Evolutionary conservation across 192 early-diverging fungal species (phyloP), one percentile per base, ranked within the genome.

Genomic region (Backusella psychrophila): DNA sequence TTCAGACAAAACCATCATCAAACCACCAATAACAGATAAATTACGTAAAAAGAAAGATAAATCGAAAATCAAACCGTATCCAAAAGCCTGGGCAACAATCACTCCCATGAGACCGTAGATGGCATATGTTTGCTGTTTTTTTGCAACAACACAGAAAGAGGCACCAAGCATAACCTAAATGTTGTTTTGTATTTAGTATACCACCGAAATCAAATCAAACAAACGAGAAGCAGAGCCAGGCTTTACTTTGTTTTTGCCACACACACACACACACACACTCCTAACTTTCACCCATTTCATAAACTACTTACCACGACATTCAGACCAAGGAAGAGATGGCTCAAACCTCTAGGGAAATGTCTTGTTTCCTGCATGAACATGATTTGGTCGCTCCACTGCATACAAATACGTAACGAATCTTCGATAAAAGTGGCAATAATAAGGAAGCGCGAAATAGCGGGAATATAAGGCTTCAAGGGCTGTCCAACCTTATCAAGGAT

Each of bases 381-480:
- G 26, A 95, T 82, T 87, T 99, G 96, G 81, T 96, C 95, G 69
- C 84, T 78, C 91, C 96, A 99, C 82, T 98, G 96, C 71, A 92
- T 88, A 77, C 90, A 81, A 69, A 98, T 96, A 59, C 97, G 91
- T 19, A 97, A 76, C 4, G 96, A 89, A 81, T 98, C 97, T 82
- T 98, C 97, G 59, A 98, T 83, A 83, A 98, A 99, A 15, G 97
- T 99, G 42, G 93, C 95, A 26, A 99, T 96, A 33, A 99, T 91
- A n/a, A 99, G 87, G 74, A 96, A 94, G 6, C 97, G 92, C 19
- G 95, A 95, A 67, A 97, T 91, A 78, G 85, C 90, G 3, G 97
- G 96, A 44, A 98, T 89, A 79, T 91, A 91, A 41, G 96, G 96
- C 88, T 99, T 99, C 39, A 98, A 78, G 52, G 94, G 95, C 39